Conservation (phyloP, 2,329 filamentous ascomycete genomes). For the Trichophyton equinum region DNA sequence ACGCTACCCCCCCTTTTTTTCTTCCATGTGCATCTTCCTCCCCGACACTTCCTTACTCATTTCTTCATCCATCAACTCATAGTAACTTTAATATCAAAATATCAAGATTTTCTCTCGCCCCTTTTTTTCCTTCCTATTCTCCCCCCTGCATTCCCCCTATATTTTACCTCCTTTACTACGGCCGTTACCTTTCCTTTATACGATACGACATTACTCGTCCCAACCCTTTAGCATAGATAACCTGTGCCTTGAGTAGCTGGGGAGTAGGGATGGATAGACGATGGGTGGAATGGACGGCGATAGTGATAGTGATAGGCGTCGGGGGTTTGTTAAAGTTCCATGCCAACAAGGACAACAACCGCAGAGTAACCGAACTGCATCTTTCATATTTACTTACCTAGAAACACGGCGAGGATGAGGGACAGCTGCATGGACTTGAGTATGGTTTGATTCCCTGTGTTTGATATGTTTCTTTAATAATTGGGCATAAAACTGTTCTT, state of each 20-base stretch:
- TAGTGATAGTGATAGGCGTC: not conserved
- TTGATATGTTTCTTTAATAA: not conserved
- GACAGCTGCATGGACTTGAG: not conserved
- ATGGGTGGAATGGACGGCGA: not conserved
- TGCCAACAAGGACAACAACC: not conserved
- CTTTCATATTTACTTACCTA: not conserved
- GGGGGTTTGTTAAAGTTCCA: not conserved
- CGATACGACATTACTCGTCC: not conserved
- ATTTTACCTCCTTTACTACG: not conserved
- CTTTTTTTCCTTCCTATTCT: conserved; percentile 12
- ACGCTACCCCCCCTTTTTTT: not conserved
- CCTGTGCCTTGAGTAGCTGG: not conserved
- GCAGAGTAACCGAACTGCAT: not conserved
- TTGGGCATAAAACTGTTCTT: not conserved
- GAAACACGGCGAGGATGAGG: not conserved
- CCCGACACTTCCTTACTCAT: not conserved
- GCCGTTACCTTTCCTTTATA: not conserved
- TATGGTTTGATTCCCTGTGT: not conserved
- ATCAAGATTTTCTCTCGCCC: conserved; percentile 6
- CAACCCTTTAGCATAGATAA: not conserved
- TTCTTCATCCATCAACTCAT: not conserved
- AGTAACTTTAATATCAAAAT: conserved; percentile 6
- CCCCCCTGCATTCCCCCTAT: not conserved
- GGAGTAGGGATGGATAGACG: not conserved
- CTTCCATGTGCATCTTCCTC: not conserved